Base-by-base conservation (phyloP, 2,329 filamentous ascomycete genomes). In the Cadophora sp. region DNA sequence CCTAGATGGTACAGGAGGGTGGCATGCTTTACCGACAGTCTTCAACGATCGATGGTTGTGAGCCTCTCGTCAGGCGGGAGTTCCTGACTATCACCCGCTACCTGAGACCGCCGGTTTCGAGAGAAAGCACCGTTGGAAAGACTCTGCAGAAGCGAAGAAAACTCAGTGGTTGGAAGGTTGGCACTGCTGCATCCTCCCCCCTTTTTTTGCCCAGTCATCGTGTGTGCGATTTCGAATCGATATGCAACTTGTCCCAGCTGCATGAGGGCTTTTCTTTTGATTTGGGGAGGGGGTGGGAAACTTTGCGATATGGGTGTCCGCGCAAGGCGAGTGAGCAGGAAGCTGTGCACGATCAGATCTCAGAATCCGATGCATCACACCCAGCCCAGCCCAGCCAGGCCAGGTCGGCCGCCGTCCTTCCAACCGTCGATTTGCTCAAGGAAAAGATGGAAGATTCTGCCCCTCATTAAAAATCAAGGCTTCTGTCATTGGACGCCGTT, bases 41-140 rank as follows among this genome's bases (percentile, higher is more conserved):
- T 31, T 37, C 55, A 58, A 37, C 29, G 16, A 29, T 58, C 29
- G 7, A 37, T 22, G 29, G 14, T 11, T 26, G 27, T 29, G 51
- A 29, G 27, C 51, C 51, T 55, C 51, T 55, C 51, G 31, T n/a
- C 24, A 37, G 19, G 55, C 55, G 55, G 55, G 31, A 37, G 55
- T 58, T 37, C 55, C 55, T 58, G 55, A 37, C 55, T 58, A 58
- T 58, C 55, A 58, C 12, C 56, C 56, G 56, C 56, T 59, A 59
- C 56, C 26, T 22, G 27, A 34, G 56, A 59, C 31, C 34, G 56
- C n/a, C 4, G 12, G 22, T 24, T 40, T 37, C 34, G 34, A 26
- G n/a, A 4, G n/a, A 2, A 24, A 24, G 12, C 14, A 24, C n/a
- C 29, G 55, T 58, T 37, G 7, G 7, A 26, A 37, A 37, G 55